Evolutionary conservation across 257 asterid species (phyloP), one percentile per base, ranked within the genome.

Genomic region (Solanum tacnaense): DNA sequence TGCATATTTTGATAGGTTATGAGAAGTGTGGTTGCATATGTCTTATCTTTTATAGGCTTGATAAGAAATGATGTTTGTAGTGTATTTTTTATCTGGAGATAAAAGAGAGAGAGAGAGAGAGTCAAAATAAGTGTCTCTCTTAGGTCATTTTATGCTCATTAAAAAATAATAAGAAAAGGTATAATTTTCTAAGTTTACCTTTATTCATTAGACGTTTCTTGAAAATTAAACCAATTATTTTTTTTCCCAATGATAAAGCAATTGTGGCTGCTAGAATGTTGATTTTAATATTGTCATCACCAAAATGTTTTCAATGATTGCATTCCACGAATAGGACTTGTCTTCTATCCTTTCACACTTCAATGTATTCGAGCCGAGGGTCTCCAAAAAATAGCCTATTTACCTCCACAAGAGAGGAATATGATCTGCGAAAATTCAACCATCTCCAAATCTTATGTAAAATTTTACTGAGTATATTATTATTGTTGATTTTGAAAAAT

Each of bases 401-500:
- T 41, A 41, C 1, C 5, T 41, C 1, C 1, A 41, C 13, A 41
- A 41, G 4, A 46, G 13, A 49, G 0, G 7, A 49, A 7, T 49
- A 49, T 49, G 1, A 49, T 49, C 1, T 2, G 3, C 3, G 18
- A 1, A 0, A 49, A 5, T 15, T 13, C 0, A 13, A 49, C 3
- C 20, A 49, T 5, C 18, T 0, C 0, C 3, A 49, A 13, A 13
- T 2, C 0, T 13, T 49, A 49, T 5, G 0, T 49, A 49, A 13
- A 15, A 49, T 13, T 49, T 49, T 49, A 49, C 7, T 13, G 0
- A 5, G 58, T 49, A 49, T 49, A 49, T 49, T 49, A 49, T 49
- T 49, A 4, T 49, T 49, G 58, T 5, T 49, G 60, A 49, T 49
- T 15, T 49, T 49, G 9, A 49, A 49, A 49, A 15, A 15, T 49